These are phyloP conservation scores for Erodium trifolium DNA, from an alignment of 441 rosid genomes.

Conservation along the genomic window DNA sequence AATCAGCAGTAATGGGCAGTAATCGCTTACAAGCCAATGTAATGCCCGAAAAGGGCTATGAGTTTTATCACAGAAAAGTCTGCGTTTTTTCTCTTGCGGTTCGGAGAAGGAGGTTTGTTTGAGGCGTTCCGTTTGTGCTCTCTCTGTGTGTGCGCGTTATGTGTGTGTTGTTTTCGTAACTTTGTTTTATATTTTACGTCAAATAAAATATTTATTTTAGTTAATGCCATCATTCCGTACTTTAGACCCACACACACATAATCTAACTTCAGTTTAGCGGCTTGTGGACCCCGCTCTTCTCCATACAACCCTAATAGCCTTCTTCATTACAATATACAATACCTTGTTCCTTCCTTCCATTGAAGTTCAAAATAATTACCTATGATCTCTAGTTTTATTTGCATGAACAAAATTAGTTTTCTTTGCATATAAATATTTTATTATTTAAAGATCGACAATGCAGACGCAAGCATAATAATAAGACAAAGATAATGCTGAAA, in stretches of 20 bases:
- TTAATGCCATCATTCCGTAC: neutral
- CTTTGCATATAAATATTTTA: too few species aligned
- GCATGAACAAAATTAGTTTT: too few species aligned
- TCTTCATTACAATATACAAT: neutral
- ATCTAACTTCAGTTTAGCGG: neutral
- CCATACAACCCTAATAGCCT: neutral
- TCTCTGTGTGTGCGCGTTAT: neutral
- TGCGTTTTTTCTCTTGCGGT: conserved; percentile 5
- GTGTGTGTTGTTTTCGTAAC: conserved; percentile 1
- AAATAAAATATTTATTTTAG: neutral
- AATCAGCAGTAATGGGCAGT: conserved; percentile 6
- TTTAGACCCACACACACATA: neutral
- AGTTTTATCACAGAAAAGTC: conserved; percentile 1
- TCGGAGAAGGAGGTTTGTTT: neutral
- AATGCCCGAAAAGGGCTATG: neutral
- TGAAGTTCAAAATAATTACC: too few species aligned
- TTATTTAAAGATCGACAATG: too few species aligned
- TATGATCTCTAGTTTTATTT: too few species aligned
- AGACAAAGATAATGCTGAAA: too few species aligned
- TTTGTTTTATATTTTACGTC: conserved; percentile 1
- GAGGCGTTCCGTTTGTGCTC: conserved; percentile 7
- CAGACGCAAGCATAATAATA: too few species aligned
- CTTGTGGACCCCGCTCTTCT: neutral
- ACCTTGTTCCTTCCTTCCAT: too few species aligned
- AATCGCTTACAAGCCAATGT: neutral